Percentiles rank a stretch among this genome's conserved stretches.
Conservation (phyloP, 2,329 filamentous ascomycete species). For the Lachnellula willkommii region DNA sequence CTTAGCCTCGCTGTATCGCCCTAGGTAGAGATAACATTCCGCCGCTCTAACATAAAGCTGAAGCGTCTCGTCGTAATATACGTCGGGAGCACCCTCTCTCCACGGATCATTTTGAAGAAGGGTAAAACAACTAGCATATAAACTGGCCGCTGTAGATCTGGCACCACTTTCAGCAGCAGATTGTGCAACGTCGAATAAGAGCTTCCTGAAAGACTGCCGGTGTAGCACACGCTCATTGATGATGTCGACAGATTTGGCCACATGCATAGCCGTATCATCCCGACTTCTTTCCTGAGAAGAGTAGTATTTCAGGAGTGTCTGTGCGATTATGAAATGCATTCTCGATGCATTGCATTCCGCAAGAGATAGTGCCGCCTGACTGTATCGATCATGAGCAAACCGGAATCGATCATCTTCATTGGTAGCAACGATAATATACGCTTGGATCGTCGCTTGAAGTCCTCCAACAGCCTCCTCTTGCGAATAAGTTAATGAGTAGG, state of each 20-base stretch:
- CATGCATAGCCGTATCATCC: conserved; percentile 74
- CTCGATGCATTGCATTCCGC: conserved; percentile 63
- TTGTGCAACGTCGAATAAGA: conserved; percentile 74
- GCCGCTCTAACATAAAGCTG: conserved; percentile 72
- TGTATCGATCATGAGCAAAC: conserved; percentile 84
- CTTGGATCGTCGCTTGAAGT: conserved; percentile 74
- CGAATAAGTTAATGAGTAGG: conserved; percentile 41
- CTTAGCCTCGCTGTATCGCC: conserved; percentile 62
- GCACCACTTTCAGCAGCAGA: conserved; percentile 77
- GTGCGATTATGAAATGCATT: conserved; percentile 89
- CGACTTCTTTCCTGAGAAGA: conserved; percentile 54
- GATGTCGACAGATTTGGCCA: conserved; percentile 70
- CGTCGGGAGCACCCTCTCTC: conserved; percentile 63
- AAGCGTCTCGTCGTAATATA: conserved; percentile 80
- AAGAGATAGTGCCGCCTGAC: conserved; percentile 66
- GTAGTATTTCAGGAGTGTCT: conserved; percentile 71
- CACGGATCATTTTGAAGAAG: conserved; percentile 79
- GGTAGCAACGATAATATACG: conserved; percentile 74
- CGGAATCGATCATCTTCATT: conserved; percentile 82
- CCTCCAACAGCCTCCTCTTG: conserved; percentile 68
- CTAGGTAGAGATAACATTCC: conserved; percentile 77
- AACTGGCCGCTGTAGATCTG: conserved; percentile 73
- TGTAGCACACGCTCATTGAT: conserved; percentile 61
- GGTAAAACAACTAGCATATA: conserved; percentile 69
- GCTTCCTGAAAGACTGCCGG: conserved; percentile 59